Evolutionary conservation across 202 grass and related monocot genomes (phyloP), one percentile per base, ranked within the genome.

Genomic region (Setaria italica): DNA sequence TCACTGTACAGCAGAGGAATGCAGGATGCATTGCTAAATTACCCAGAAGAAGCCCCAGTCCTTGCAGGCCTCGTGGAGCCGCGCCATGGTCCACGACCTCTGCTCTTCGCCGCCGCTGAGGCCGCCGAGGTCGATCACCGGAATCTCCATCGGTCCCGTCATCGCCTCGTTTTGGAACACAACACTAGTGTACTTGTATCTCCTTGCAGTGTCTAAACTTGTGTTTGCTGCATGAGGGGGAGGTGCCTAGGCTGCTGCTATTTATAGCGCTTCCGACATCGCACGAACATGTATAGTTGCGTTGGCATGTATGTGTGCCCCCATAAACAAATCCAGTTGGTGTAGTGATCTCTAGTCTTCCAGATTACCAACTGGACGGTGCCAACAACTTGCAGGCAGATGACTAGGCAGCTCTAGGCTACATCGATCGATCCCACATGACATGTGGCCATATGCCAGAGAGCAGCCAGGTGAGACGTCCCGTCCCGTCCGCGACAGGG

Each of bases 31-130:
- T 56, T 60, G 5, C 39, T 41, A 0, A 41, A 41, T 69, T 82
- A 98, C 96, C 96, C 96, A 98, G 84, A 98, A 98, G 91, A 95
- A 95, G 43, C 96, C 96, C 90, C 95, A 94, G 15, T 92, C 91
- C 57, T 67, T 54, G 72, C 96, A 98, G 37, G 90, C 93, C 13
- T 89, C 60, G 63, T 95, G 96, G 71, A 98, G 93, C 65, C 25
- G 84, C 20, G 78, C 84, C 95, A 95, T 81, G 46, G 88, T 69
- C 29, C 62, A 53, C 16, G 72, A 77, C 80, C 91, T 84, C 67
- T 82, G 74, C 41, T 84, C 84, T 11, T 70, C 96, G 76, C 79
- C 21, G 80, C 19, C 37, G 21, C 43, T n/a, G 48, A 95, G 81
- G 54, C 84, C 93, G 6, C 59, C 32, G 67, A 98, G 91, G 67